Conservation (phyloP, 1,284 basidiomycete species). For the Veloboletus limbatus region DNA sequence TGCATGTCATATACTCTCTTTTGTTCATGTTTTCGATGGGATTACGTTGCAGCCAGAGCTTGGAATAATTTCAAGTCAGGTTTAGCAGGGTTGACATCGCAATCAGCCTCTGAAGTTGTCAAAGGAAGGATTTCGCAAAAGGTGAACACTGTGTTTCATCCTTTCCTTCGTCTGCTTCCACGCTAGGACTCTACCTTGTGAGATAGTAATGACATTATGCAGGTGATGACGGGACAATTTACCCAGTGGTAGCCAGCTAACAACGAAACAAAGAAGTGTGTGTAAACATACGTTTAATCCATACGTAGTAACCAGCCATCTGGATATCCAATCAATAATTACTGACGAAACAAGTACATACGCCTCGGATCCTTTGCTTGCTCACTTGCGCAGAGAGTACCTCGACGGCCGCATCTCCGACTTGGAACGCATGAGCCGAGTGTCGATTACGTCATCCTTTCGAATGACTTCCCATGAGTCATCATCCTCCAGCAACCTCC, state of each 20-base stretch:
- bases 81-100: no score
- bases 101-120: not conserved
- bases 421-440: slow-evolving; percentile 23
- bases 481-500: slow-evolving; percentile 19
- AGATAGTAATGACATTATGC: no score
- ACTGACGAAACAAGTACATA: not conserved
- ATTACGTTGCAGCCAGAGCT: not conserved
- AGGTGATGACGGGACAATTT: no score
- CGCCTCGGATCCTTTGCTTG: not conserved
- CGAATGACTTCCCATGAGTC: slow-evolving; percentile 17
- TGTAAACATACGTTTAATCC: no score
- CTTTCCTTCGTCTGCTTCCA: not conserved
- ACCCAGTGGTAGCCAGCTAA: no score
- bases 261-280: no score
- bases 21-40: slow-evolving; percentile 16
- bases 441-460: slow-evolving; percentile 10
- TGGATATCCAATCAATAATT: slow-evolving; percentile 4
- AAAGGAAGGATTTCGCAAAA: no score
- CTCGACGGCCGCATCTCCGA: slow-evolving; percentile 27
- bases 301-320: no score
- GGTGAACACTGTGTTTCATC: no score
- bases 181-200: no score
- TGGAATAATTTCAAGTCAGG: not conserved
- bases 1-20: slow-evolving; percentile 10
- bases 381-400: slow-evolving; percentile 15